A percentile compares a stretch with the other conserved stretches of the same genome.
These are phyloP conservation scores for Davidsoniella eucalypti DNA, from an alignment of 2,329 filamentous ascomycete species.

Conservation along the genomic window DNA sequence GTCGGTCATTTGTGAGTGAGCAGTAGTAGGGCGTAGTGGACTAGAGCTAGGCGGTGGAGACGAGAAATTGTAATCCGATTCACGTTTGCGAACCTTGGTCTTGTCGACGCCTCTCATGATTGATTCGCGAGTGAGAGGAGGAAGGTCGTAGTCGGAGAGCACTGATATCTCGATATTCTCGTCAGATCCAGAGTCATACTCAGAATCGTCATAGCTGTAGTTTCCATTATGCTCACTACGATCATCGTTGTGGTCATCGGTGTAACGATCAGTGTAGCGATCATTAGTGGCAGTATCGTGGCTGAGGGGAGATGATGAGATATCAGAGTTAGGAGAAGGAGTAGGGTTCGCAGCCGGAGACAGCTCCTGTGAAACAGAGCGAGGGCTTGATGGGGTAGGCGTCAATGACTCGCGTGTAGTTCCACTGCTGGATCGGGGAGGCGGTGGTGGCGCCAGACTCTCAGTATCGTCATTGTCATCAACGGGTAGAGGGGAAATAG, in stretches of 20 bases:
- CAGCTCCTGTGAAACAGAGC: neutral
- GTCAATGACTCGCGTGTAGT: conserved; percentile 10
- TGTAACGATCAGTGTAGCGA: neutral
- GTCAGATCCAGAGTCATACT: conserved; percentile 9
- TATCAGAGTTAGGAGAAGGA: neutral
- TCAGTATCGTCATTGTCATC: conserved; percentile 24
- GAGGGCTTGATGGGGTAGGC: conserved; percentile 2
- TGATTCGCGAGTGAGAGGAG: conserved; percentile 78
- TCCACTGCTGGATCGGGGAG: conserved; percentile 6
- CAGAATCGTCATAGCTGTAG: conserved; percentile 10
- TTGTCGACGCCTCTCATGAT: conserved; percentile 79
- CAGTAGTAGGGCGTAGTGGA: conserved; percentile 30
- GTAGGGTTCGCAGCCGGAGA: neutral
- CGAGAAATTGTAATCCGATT: conserved; percentile 48
- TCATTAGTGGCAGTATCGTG: neutral
- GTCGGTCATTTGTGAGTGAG: conserved; percentile 45
- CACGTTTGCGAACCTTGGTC: conserved; percentile 34
- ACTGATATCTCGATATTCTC: conserved; percentile 37
- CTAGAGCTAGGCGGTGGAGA: conserved; percentile 43
- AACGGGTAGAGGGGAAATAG: conserved; percentile 16
- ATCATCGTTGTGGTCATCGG: neutral
- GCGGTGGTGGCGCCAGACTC: conserved; percentile 4
- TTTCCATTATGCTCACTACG: neutral
- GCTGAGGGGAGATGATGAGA: conserved; percentile 2
- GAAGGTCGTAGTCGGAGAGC: conserved; percentile 47